Percentiles rank a stretch among this genome's conserved stretches.
Evolutionary conservation across 2,329 filamentous ascomycete species (phyloP).

Genomic region (Diaporthe eres): DNA sequence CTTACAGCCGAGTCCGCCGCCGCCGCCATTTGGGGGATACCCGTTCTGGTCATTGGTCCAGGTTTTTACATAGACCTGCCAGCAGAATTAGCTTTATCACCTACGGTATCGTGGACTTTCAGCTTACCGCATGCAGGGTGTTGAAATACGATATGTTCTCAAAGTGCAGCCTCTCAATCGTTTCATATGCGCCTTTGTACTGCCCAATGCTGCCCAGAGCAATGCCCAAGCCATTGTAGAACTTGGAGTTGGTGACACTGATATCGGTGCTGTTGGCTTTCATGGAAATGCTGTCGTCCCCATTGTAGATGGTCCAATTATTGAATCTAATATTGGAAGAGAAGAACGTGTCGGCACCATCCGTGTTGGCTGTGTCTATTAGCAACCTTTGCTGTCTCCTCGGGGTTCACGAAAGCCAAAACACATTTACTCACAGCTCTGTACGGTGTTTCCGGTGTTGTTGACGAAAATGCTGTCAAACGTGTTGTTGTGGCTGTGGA

Average conservation of each 20-base stretch:
- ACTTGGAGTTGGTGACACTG: slow-evolving; percentile 54
- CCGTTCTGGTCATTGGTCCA: slow-evolving; percentile 61
- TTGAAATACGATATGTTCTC: slow-evolving; percentile 56
- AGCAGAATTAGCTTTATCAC: not conserved
- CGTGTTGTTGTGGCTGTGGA: slow-evolving; percentile 57
- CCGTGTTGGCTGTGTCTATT: slow-evolving; percentile 48
- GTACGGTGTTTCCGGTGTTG: slow-evolving; percentile 51
- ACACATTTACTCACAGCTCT: slow-evolving; percentile 40
- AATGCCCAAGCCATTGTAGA: slow-evolving; percentile 58
- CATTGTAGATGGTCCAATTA: slow-evolving; percentile 48
- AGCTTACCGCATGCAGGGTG: slow-evolving; percentile 53
- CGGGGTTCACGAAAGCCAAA: not conserved
- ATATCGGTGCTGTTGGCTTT: slow-evolving; percentile 48
- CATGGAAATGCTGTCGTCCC: slow-evolving; percentile 44
- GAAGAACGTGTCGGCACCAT: slow-evolving; percentile 49
- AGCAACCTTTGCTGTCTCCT: no score
- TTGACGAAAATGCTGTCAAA: slow-evolving; percentile 63
- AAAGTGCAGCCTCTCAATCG: slow-evolving; percentile 57
- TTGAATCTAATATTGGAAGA: slow-evolving; percentile 47
- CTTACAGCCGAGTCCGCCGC: slow-evolving; percentile 61
- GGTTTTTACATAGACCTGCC: slow-evolving; percentile 59
- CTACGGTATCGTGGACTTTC: not conserved
- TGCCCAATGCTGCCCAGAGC: slow-evolving; percentile 65
- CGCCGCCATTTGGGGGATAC: slow-evolving; percentile 63
- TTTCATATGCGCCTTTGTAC: slow-evolving; percentile 58